Evolutionary conservation across 345 rosid genomes (phyloP).

Genomic region (Physaria fendleri): DNA sequence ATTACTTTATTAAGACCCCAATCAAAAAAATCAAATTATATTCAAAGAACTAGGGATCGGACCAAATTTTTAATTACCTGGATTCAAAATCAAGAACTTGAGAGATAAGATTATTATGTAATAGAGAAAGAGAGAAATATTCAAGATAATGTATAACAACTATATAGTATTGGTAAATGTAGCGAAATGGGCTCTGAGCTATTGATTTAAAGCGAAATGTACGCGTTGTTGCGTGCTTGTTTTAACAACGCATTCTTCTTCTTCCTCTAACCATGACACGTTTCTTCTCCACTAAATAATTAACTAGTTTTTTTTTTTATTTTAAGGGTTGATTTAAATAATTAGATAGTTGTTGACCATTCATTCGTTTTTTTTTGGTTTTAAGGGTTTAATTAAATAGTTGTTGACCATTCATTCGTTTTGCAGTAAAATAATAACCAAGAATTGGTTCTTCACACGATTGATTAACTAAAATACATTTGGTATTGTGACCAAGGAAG

Average conservation of each 20-base stretch:
- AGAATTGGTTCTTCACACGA: too few relatives aligned
- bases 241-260: constrained; percentile 20
- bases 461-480: too few relatives aligned
- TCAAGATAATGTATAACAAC: neutral
- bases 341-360: too few relatives aligned
- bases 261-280: constrained; percentile 4
- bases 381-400: neutral
- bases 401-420: too few relatives aligned
- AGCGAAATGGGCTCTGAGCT: constrained; percentile 18
- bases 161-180: constrained; percentile 6
- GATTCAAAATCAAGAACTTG: neutral
- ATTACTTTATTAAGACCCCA: neutral
- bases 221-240: constrained; percentile 24
- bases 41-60: neutral
- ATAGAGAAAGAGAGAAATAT: neutral
- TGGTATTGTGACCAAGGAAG: too few relatives aligned
- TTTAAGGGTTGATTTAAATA: too few relatives aligned
- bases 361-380: too few relatives aligned
- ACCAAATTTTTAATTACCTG: constrained; percentile 4
- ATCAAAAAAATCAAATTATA: neutral
- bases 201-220: constrained; percentile 25
- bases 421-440: too few relatives aligned
- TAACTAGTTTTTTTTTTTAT: too few relatives aligned
- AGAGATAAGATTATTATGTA: neutral
- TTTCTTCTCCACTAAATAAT: neutral